These are phyloP conservation scores for Sugiyamaella smithiae DNA, from an alignment of 805 yeast genomes.

Conservation along the genomic window DNA sequence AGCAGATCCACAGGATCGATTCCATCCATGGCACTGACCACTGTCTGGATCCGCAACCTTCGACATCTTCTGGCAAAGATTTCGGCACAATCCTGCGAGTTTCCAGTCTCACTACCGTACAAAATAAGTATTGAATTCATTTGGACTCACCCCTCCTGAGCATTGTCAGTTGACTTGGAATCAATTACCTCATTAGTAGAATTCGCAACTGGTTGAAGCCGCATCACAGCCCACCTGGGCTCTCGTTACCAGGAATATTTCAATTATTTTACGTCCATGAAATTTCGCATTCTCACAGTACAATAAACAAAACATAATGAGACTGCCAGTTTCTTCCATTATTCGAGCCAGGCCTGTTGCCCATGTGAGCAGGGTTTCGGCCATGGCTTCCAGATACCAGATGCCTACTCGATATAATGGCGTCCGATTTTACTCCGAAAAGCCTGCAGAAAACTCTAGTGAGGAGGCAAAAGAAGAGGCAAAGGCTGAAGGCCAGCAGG, in stretches of 20 bases:
- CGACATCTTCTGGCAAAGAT: constrained; percentile 55
- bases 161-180: no score
- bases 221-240: neutral
- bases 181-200: constrained; percentile 5
- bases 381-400: neutral
- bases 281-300: neutral
- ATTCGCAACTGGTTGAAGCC: neutral
- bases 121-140: constrained; percentile 50
- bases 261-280: constrained; percentile 9
- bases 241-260: neutral
- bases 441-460: constrained; percentile 4
- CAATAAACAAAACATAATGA: neutral
- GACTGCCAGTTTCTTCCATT: neutral
- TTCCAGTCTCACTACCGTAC: constrained; percentile 93
- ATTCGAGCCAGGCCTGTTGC: constrained; percentile 5
- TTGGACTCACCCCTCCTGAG: no score
- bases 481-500: constrained; percentile 11
- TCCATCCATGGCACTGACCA: constrained; percentile 55
- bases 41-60: constrained; percentile 50
- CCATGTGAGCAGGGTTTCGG: neutral
- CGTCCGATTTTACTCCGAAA: constrained; percentile 15
- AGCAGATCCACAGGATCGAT: constrained; percentile 44
- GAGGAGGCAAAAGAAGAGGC: constrained; percentile 17
- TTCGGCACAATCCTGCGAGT: constrained; percentile 79
- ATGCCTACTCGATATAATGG: neutral